A percentile compares a stretch with the other conserved stretches of the same genome.
These are phyloP conservation scores for Salix udensis DNA, from an alignment of 345 rosid genomes.

Conservation along the genomic window DNA sequence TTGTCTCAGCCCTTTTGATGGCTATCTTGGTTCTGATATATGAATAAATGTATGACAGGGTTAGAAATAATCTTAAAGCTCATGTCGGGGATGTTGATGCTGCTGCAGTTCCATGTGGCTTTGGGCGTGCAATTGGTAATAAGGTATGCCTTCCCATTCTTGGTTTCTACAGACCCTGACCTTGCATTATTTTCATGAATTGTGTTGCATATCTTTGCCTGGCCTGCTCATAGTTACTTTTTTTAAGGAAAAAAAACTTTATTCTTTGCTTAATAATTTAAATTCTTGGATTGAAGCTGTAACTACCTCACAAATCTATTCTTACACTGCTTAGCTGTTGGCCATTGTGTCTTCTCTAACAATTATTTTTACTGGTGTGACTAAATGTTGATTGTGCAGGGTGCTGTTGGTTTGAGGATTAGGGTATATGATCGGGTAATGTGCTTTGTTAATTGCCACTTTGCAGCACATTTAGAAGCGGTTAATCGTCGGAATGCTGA, in stretches of 20 bases:
- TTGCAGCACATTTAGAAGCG: slow-evolving; percentile 80
- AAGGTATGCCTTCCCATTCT: slow-evolving; percentile 47
- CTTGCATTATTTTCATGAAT: background rate
- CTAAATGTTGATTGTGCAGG: slow-evolving; percentile 34
- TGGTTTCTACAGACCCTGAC: background rate
- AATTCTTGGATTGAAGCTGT: background rate
- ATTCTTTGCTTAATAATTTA: background rate
- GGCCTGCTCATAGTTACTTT: background rate
- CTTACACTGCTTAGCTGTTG: background rate
- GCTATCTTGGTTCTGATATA: slow-evolving; percentile 4
- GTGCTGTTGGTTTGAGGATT: slow-evolving; percentile 74
- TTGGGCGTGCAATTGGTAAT: slow-evolving; percentile 97
- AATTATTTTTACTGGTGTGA: background rate
- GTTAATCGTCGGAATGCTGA: slow-evolving; percentile 70
- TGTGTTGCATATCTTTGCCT: background rate
- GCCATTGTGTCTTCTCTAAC: background rate
- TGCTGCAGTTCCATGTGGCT: slow-evolving; percentile 97
- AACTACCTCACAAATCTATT: background rate
- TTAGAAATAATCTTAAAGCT: slow-evolving; percentile 68
- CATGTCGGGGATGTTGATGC: slow-evolving; percentile 94
- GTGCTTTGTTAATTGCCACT: slow-evolving; percentile 72
- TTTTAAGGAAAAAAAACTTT: background rate
- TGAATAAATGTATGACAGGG: slow-evolving; percentile 45
- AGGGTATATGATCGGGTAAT: slow-evolving; percentile 62
- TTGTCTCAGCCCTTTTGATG: background rate